Percentiles rank a stretch among this genome's conserved stretches.
Conservation (phyloP, 2,329 filamentous ascomycete species). For the Elsinoe necatrix region DNA sequence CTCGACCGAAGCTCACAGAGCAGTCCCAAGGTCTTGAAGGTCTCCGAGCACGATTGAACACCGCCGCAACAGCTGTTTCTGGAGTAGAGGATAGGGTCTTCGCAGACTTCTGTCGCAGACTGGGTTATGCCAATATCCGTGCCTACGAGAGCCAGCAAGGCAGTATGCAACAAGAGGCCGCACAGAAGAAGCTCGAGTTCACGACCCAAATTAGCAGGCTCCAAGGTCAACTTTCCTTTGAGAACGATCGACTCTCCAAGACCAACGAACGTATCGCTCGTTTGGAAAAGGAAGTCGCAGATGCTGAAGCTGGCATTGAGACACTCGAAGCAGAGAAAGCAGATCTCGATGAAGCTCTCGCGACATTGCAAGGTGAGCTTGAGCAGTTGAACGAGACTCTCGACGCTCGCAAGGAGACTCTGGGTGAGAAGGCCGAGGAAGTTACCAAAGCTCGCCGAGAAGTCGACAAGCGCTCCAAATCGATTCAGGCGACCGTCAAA, state of each 20-base stretch:
- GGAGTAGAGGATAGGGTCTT: conserved; percentile 86
- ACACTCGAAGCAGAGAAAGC: conserved; percentile 64
- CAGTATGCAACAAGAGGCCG: conserved; percentile 80
- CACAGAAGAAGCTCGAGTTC: conserved; percentile 78
- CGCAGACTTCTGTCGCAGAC: conserved; percentile 69
- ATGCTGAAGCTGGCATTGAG: conserved; percentile 60
- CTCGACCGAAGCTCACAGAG: conserved; percentile 68
- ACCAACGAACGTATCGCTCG: conserved; percentile 60
- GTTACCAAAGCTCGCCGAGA: conserved; percentile 72
- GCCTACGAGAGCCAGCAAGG: conserved; percentile 92
- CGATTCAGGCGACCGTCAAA: conserved; percentile 67
- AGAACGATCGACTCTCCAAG: conserved; percentile 63
- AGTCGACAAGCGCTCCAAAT: conserved; percentile 73
- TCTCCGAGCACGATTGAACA: conserved; percentile 48
- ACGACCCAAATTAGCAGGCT: conserved; percentile 63
- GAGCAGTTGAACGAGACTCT: conserved; percentile 66
- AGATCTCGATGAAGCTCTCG: conserved; percentile 63
- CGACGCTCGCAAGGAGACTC: conserved; percentile 58
- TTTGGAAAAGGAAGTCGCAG: conserved; percentile 58
- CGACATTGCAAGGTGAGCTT: conserved; percentile 65
- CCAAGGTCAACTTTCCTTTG: conserved; percentile 53
- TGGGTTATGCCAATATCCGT: conserved; percentile 82
- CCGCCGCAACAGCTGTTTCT: conserved; percentile 57
- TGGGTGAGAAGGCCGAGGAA: conserved; percentile 61
- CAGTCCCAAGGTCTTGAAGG: conserved; percentile 61